Conservation (phyloP, 2,329 filamentous ascomycete species). For the Phaeosphaeriaceae sp. region DNA sequence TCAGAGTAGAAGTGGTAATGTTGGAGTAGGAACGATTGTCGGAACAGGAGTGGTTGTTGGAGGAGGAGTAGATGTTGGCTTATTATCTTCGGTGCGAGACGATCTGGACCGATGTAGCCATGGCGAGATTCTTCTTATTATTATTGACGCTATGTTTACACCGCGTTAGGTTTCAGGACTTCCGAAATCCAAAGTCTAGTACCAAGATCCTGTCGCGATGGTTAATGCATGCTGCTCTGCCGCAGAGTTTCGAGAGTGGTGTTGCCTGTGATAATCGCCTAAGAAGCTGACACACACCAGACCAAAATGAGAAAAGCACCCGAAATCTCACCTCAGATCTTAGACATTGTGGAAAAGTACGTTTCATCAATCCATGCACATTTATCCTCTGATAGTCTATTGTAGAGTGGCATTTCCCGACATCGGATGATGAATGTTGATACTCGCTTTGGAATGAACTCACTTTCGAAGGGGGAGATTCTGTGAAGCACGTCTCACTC, state of each 20-base stretch:
- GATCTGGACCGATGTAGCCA: background rate
- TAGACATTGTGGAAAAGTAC: no score
- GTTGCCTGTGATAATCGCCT: background rate
- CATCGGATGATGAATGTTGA: no score
- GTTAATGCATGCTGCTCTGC: background rate
- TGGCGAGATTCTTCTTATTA: background rate
- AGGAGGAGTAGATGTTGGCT: constrained; percentile 31
- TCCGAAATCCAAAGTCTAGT: background rate
- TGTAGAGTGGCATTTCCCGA: no score
- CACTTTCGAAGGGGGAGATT: no score
- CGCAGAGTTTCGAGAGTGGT: background rate
- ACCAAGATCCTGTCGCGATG: background rate
- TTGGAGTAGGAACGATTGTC: constrained; percentile 13
- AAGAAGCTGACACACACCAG: background rate
- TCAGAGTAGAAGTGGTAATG: background rate
- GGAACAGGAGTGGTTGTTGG: background rate
- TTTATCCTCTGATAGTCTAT: no score
- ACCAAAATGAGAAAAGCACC: background rate
- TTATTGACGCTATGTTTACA: background rate
- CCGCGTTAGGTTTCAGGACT: background rate
- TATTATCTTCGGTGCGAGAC: background rate
- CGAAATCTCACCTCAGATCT: background rate
- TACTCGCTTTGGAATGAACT: no score
- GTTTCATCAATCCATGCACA: no score
- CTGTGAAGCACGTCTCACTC: no score